Percentiles rank a stretch among this genome's conserved stretches.
phyloP scores from a whole-genome alignment of 495 filamentous ascomycete genomes.

The Penicillium angulare region DNA sequence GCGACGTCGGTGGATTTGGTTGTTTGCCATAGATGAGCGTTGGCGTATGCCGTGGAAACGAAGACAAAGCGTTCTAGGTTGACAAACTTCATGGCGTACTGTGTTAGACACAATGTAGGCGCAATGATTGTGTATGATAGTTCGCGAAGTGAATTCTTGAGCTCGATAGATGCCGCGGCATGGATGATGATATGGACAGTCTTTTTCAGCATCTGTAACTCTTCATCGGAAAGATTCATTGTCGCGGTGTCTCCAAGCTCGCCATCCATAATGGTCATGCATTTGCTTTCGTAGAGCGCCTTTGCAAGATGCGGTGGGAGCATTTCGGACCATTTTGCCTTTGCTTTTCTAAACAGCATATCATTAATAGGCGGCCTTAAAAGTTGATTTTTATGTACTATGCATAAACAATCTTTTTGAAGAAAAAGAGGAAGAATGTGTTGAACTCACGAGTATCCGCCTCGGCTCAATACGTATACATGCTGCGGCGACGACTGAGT shows the following conservation, averaged over 20 bases:
- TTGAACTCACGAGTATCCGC: conserved; percentile 18
- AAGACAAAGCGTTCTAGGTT: conserved; percentile 26
- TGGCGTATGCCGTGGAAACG: conserved; percentile 23
- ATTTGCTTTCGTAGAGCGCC: conserved; percentile 8
- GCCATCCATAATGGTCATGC: conserved; percentile 24
- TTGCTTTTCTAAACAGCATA: conserved; percentile 15
- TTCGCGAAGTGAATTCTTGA: conserved; percentile 24
- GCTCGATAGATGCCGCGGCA: conserved; percentile 14
- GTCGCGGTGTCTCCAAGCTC: conserved; percentile 27
- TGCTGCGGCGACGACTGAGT: conserved; percentile 18
- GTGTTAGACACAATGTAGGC: conserved; percentile 20
- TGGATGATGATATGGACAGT: conserved; percentile 26
- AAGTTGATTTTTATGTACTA: neutral
- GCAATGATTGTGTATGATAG: conserved; percentile 22
- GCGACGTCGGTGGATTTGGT: conserved; percentile 16
- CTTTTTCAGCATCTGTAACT: conserved; percentile 23
- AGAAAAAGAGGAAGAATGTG: too few species aligned
- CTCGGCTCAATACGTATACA: conserved; percentile 25
- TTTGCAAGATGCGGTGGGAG: conserved; percentile 12
- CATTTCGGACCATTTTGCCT: conserved; percentile 23
- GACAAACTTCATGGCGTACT: conserved; percentile 25
- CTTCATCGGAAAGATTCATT: conserved; percentile 22
- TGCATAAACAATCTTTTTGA: too few species aligned
- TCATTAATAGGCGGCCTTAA: conserved; percentile 1
- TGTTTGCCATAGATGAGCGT: conserved; percentile 22